phyloP scores from a whole-genome alignment of 768 basidiomycete species.

The Coprinopsis sp. region DNA sequence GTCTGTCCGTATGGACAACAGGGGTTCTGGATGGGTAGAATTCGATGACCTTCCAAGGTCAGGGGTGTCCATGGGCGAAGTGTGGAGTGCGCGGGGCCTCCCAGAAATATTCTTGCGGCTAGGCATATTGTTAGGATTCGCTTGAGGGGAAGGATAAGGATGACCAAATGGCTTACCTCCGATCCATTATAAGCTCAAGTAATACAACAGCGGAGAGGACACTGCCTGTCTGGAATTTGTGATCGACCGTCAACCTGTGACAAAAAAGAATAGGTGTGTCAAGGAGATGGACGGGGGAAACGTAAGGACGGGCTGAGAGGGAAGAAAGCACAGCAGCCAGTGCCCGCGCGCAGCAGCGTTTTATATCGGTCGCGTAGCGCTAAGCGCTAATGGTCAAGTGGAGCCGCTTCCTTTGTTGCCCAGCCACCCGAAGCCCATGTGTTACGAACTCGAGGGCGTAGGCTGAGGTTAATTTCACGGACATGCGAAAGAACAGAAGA shows the following conservation, averaged over 20 bases:
- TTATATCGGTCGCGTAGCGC: conserved; percentile 14
- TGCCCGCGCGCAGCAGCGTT: conserved; percentile 7
- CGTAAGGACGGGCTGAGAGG: not conserved
- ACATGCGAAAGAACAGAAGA: conserved; percentile 15
- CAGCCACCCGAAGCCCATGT: conserved; percentile 14
- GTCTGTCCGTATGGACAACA: conserved; percentile 7
- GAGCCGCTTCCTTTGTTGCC: conserved; percentile 11
- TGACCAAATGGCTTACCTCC: conserved; percentile 4
- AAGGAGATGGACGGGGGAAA: not conserved
- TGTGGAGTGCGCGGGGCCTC: not conserved
- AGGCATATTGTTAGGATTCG: not conserved
- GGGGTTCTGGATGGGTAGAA: conserved; percentile 2
- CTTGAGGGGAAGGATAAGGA: not conserved
- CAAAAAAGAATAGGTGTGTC: conserved; percentile 2
- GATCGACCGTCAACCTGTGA: conserved; percentile 13
- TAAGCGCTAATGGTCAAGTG: conserved; percentile 12
- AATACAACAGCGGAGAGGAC: too few relatives aligned
- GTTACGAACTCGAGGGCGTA: conserved; percentile 10
- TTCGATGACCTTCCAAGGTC: not conserved
- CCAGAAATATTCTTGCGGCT: conserved; percentile 6
- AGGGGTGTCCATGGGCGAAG: conserved; percentile 6
- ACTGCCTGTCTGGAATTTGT: too few relatives aligned
- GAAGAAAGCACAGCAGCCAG: conserved; percentile 5
- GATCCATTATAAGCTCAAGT: too few relatives aligned
- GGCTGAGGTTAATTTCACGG: conserved; percentile 8